Evolutionary conservation across 2,329 filamentous ascomycete genomes (phyloP).

Genomic region (Blastomyces gilchristii): DNA sequence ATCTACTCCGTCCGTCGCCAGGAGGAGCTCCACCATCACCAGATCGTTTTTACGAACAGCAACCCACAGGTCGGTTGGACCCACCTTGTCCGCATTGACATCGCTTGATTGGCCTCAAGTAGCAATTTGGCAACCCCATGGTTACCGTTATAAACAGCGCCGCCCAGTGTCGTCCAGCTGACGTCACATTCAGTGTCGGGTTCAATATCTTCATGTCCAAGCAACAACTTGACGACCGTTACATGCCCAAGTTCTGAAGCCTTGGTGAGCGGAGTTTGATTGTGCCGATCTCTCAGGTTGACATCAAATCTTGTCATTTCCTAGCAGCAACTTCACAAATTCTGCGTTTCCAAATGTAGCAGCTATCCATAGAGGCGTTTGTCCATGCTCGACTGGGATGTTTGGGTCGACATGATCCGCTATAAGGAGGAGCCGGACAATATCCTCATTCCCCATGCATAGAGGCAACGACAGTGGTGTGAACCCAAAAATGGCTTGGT

Average conservation of each 20-base stretch:
- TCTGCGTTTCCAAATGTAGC: background rate
- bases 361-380: background rate
- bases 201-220: background rate
- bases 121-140: background rate
- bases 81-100: background rate
- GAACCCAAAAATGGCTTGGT: background rate
- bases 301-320: background rate
- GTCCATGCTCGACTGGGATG: background rate
- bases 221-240: background rate
- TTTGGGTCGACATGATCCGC: background rate
- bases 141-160: background rate
- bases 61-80: background rate
- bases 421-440: background rate
- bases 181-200: background rate
- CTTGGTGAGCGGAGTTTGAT: background rate
- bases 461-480: background rate
- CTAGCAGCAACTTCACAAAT: background rate
- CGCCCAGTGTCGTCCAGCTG: background rate
- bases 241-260: background rate
- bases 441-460: background rate
- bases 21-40: background rate
- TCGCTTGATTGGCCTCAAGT: background rate
- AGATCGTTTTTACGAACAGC: background rate
- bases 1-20: background rate
- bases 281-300: background rate